Percentiles rank a stretch among this genome's conserved stretches.
phyloP scores from a whole-genome alignment of 192 early-diverging fungal genomes.

The Backusella westeae region DNA sequence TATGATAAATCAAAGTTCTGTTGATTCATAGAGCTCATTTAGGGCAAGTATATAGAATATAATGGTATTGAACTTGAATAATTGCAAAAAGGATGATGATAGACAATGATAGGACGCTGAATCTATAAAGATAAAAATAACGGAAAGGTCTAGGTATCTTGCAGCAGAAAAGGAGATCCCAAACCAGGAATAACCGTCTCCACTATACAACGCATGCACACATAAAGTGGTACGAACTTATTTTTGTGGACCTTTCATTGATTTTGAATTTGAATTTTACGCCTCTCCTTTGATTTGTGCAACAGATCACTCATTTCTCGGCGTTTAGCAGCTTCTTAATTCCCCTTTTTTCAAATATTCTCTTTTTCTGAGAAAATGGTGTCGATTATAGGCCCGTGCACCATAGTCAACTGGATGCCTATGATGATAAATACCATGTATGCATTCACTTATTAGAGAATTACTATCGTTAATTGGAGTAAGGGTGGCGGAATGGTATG shows the following conservation, averaged over 20 bases:
- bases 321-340: neutral
- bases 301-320: slow-evolving; percentile 7
- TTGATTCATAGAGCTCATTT: neutral
- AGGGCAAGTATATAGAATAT: neutral
- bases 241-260: neutral
- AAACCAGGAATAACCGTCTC: neutral
- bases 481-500: neutral
- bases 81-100: neutral
- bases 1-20: neutral
- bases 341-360: neutral
- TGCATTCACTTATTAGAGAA: neutral
- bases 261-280: neutral
- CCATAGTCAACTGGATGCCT: neutral
- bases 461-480: neutral
- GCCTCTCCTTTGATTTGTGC: neutral
- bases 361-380: neutral
- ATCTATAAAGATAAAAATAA: neutral
- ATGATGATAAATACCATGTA: neutral
- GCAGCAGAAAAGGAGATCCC: neutral
- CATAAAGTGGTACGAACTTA: neutral
- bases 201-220: neutral
- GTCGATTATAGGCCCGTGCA: slow-evolving; percentile 3
- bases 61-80: neutral
- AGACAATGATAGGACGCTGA: neutral
- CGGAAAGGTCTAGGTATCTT: neutral